These are phyloP conservation scores for Boletus rubroflammeus DNA, from an alignment of 768 basidiomycete species.

Conservation along the genomic window DNA sequence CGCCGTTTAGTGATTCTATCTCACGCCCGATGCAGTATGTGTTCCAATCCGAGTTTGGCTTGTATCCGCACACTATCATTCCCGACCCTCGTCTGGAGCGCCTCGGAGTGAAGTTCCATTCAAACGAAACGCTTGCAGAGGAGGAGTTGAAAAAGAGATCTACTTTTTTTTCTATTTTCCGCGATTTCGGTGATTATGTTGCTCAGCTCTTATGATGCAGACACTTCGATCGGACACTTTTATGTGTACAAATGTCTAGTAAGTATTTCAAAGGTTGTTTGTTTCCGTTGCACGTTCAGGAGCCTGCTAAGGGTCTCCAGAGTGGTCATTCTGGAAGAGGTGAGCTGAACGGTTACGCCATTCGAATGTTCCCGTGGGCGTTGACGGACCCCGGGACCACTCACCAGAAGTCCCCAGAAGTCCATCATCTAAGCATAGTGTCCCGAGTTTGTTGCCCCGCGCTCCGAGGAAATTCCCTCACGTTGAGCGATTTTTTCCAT, in stretches of 20 bases:
- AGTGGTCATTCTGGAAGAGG: neutral
- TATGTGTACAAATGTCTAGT: neutral
- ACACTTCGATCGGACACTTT: too few species aligned
- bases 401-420: too few species aligned
- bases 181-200: neutral
- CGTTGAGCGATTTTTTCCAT: neutral
- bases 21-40: conserved; percentile 14
- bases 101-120: conserved; percentile 27
- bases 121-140: conserved; percentile 14
- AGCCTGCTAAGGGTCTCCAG: neutral
- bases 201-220: too few species aligned
- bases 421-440: too few species aligned
- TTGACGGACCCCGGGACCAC: too few species aligned
- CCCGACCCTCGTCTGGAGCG: conserved; percentile 27
- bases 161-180: neutral
- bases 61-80: conserved; percentile 16
- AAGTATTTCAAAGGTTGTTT: neutral
- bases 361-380: neutral
- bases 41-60: conserved; percentile 25
- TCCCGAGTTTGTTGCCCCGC: neutral
- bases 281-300: neutral
- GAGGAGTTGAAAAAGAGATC: conserved; percentile 21
- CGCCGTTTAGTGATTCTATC: neutral
- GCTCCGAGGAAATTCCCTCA: neutral
- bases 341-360: neutral